Base-by-base conservation (phyloP, 148 eudicot species). In the Persicaria tinctoria region DNA sequence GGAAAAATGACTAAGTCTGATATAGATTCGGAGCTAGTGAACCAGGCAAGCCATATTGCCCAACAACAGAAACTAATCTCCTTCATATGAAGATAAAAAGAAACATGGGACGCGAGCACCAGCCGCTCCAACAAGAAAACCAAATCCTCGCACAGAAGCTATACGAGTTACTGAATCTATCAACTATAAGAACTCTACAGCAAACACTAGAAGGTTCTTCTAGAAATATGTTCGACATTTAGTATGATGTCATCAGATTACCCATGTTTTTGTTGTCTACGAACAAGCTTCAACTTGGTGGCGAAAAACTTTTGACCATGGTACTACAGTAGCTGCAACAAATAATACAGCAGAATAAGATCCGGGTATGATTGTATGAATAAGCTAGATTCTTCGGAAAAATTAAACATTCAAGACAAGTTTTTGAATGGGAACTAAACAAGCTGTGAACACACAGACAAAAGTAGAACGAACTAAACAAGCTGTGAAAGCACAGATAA, bases 31-130 rank as follows among this genome's bases (percentile, higher is more conserved):
- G 17, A 66, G 18, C 47, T 66, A 66, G 70, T 38, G 46, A 66
- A 66, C 13, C 2, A 66, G 70, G 70, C 70, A 66, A 66, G 70
- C 70, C 70, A 66, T 66, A 66, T 66, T 66, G 70, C 70, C 70
- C 13, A 66, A 4, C 46, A 14, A 66, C 70, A 41, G 70, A 66
- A 66, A 44, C 8, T 44, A 66, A 41, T 27, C 18, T 18, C 12
- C 47, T 66, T 41, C 70, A 66, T 41, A 66, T 13, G 70, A 66
- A 66, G 70, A 66, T 66, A 44, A 66, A 20, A 13, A 14, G 4
- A 66, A 18, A 66, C 6, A 63, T 63, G 69, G 16, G 69, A 63
- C 46, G 32, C 23, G 46, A 63, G 48, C 46, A 38, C 47, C 9
- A 66, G 0, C 70, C 44, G 70, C 18, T 44, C 70, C 13, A 44